Base-by-base conservation (phyloP, 805 yeast genomes). In the Suhomyces sp. region DNA sequence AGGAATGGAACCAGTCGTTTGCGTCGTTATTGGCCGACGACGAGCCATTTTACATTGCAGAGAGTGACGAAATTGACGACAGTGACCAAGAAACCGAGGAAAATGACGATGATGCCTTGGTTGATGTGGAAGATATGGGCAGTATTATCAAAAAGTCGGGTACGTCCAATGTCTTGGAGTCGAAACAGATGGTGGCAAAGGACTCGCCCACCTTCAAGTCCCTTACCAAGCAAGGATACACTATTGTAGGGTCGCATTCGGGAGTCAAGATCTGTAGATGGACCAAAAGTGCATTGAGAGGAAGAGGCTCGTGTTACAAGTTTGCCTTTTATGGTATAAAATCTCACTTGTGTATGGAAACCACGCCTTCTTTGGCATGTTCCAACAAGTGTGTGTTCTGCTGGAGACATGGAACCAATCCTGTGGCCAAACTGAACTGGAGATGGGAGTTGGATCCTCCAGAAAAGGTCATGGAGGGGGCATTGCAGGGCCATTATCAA, bases 331-430 rank as follows among this genome's bases (percentile, higher is more conserved):
- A 92, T 66, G 97, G 97, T 21, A 91, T 91, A 60, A 83, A 80
- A 54, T 87, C 96, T 2, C 97, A 93, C 71, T 73, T 93, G 51
- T 91, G 97, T 71, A 91, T 91, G 97, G 97, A 91, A 66, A 83
- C 97, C 2, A 91, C 97, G 0, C 97, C 97, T 0, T 86, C 96
- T 1, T 75, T 91, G 53, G 93, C 97, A 6, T 91, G 97, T 68
- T 89, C 97, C 4, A 91, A 91, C 65, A 91, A 91, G 67, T 91
- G 97, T 78, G 97, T 92, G 4, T 91, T 91, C 64, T 91, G 97
- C 72, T 91, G 97, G 97, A 81, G 97, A 66, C 97, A 91, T 68
- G 97, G 97, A 46, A 91, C 97, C 2, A 92, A 91, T 63, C 97
- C 97, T 0, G 97, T 92, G 1, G 97, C 97, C 15, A 91, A 96